Conservation (phyloP, 768 basidiomycete species). For the Hysterangium stoloniferum region DNA sequence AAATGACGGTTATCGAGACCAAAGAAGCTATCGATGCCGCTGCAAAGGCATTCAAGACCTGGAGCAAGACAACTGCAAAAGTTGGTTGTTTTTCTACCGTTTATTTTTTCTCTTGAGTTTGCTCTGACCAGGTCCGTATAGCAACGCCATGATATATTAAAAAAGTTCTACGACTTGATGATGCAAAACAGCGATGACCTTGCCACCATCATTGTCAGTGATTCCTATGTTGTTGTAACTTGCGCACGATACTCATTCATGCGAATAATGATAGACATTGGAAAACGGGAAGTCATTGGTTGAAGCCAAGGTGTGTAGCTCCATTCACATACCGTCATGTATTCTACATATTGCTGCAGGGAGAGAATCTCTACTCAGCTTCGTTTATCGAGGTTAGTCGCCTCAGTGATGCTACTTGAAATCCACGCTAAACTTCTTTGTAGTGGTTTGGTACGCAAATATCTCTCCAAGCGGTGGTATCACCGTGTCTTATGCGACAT, state of each 20-base stretch:
- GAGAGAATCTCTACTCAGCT: slow-evolving; percentile 79
- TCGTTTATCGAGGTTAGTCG: slow-evolving; percentile 69
- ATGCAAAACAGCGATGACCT: slow-evolving; percentile 82
- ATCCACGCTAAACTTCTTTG: neutral
- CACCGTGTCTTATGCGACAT: slow-evolving; percentile 12
- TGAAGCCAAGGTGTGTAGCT: slow-evolving; percentile 60
- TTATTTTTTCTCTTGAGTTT: neutral
- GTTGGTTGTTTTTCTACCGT: slow-evolving; percentile 29
- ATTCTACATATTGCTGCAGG: slow-evolving; percentile 28
- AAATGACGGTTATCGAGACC: slow-evolving; percentile 82
- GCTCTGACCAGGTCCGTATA: slow-evolving; percentile 22
- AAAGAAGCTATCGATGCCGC: slow-evolving; percentile 82
- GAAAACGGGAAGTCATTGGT: slow-evolving; percentile 92
- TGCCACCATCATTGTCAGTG: slow-evolving; percentile 70
- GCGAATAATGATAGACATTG: slow-evolving; percentile 68
- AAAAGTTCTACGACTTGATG: slow-evolving; percentile 75
- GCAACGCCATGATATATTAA: slow-evolving; percentile 76
- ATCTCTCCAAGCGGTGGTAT: slow-evolving; percentile 13
- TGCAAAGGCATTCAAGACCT: slow-evolving; percentile 68
- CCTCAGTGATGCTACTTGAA: slow-evolving; percentile 1
- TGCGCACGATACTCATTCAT: neutral
- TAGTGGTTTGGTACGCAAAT: slow-evolving; percentile 74
- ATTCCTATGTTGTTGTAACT: too few relatives aligned
- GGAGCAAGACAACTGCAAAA: slow-evolving; percentile 85
- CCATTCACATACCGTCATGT: neutral